Evolutionary conservation across 495 filamentous ascomycete species (phyloP).

Genomic region (Parathielavia appendiculata): DNA sequence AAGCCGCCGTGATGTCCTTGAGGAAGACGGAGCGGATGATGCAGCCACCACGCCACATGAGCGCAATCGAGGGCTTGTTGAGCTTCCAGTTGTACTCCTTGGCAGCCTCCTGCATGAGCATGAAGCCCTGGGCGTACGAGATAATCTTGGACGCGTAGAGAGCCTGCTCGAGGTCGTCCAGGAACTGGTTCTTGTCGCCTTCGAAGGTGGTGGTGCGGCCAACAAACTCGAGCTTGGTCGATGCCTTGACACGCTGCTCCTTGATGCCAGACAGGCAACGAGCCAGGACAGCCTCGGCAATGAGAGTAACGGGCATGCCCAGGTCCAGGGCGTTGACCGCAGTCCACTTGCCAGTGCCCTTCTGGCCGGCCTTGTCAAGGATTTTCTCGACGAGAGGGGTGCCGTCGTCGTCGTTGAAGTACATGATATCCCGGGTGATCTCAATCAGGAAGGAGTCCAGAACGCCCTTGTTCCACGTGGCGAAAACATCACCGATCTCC

Average conservation of each 20-base stretch:
- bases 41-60: constrained; percentile 99
- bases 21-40: constrained; percentile 99
- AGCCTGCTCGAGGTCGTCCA: constrained; percentile 96
- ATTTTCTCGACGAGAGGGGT: constrained; percentile 94
- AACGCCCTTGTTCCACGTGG: constrained; percentile 97
- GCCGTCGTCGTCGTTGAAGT: constrained; percentile 92
- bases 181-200: constrained; percentile 86
- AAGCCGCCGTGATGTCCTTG: constrained; percentile 96
- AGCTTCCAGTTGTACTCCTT: constrained; percentile 97
- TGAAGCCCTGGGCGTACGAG: constrained; percentile 98
- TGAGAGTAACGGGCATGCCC: constrained; percentile 97
- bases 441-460: constrained; percentile 99
- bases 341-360: constrained; percentile 99
- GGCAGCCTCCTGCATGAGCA: constrained; percentile 98
- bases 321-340: constrained; percentile 98
- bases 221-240: constrained; percentile 62
- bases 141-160: constrained; percentile 99
- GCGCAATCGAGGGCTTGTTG: constrained; percentile 98
- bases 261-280: constrained; percentile 93
- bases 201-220: constrained; percentile 75
- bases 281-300: constrained; percentile 93
- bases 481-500: constrained; percentile 92
- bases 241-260: constrained; percentile 81
- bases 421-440: constrained; percentile 96
- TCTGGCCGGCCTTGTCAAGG: constrained; percentile 96